phyloP scores from a whole-genome alignment of 345 rosid genomes.

The Geranium rotundifolium region DNA sequence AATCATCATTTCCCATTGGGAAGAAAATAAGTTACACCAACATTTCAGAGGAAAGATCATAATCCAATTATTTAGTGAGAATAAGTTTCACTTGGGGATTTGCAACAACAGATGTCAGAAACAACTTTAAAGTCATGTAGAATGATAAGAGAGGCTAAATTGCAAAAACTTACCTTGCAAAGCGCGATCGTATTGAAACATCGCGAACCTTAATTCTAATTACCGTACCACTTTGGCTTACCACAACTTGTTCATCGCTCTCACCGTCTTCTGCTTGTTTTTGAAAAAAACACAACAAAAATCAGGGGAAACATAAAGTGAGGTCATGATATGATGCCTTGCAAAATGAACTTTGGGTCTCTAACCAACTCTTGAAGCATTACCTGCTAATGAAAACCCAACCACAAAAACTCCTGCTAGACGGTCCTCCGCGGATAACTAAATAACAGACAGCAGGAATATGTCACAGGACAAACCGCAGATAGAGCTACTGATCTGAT shows the following conservation, averaged over 20 bases:
- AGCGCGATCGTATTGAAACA: slow-evolving; percentile 81
- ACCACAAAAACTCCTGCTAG: slow-evolving; percentile 84
- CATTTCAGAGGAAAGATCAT: too few relatives aligned
- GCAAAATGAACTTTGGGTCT: slow-evolving; percentile 1
- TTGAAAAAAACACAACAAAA: too few relatives aligned
- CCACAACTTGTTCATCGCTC: slow-evolving; percentile 88
- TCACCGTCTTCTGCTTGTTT: slow-evolving; percentile 61
- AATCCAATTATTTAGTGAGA: too few relatives aligned
- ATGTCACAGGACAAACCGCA: background rate
- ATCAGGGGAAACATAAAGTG: background rate
- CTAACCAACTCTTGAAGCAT: background rate
- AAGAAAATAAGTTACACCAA: too few relatives aligned
- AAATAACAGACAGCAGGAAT: slow-evolving; percentile 9
- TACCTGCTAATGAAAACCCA: slow-evolving; percentile 82
- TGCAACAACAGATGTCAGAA: too few relatives aligned
- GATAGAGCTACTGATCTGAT: background rate
- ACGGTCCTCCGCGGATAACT: slow-evolving; percentile 69
- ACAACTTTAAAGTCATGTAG: too few relatives aligned
- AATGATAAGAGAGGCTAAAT: too few relatives aligned
- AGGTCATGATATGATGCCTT: background rate
- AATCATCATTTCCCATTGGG: too few relatives aligned
- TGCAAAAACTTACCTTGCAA: slow-evolving; percentile 42
- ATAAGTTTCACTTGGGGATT: too few relatives aligned
- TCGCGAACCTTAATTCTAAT: slow-evolving; percentile 88
- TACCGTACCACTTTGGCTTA: slow-evolving; percentile 87